phyloP scores from a whole-genome alignment of 805 yeast genomes.

The Yamadazyma insecticola region DNA sequence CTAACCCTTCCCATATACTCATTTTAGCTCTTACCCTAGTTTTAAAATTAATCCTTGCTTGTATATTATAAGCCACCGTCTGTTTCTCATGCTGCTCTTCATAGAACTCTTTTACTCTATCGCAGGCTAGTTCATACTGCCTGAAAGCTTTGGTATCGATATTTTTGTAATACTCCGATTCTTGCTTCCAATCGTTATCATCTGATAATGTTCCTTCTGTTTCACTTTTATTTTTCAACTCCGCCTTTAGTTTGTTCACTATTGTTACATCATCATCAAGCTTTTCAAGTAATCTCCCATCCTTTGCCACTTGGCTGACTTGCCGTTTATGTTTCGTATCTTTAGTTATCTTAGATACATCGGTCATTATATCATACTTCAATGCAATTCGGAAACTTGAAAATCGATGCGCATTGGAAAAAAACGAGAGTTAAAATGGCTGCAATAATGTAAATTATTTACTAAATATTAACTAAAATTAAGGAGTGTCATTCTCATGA shows the following conservation, averaged over 20 bases:
- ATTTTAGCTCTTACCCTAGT: slow-evolving; percentile 61
- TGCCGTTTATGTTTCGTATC: too few relatives aligned
- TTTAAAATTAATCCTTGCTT: slow-evolving; percentile 67
- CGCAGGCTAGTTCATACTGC: slow-evolving; percentile 66
- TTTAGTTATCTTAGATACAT: too few relatives aligned
- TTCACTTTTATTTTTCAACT: slow-evolving; percentile 4
- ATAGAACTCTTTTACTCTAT: slow-evolving; percentile 61
- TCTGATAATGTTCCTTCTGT: neutral
- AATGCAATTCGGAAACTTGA: too few relatives aligned
- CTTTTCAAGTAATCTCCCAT: slow-evolving; percentile 17
- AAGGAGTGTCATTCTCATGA: slow-evolving; percentile 6
- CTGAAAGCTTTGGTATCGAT: slow-evolving; percentile 45
- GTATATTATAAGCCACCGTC: slow-evolving; percentile 68
- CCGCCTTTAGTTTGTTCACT: slow-evolving; percentile 18
- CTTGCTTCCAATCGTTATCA: slow-evolving; percentile 19
- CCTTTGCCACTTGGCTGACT: too few relatives aligned
- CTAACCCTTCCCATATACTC: slow-evolving; percentile 70
- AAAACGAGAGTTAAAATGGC: too few relatives aligned
- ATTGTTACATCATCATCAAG: slow-evolving; percentile 23
- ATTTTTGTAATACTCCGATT: slow-evolving; percentile 25
- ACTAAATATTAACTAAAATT: too few relatives aligned
- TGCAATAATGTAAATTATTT: too few relatives aligned
- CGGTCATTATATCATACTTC: too few relatives aligned
- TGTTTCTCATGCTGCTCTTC: slow-evolving; percentile 65
- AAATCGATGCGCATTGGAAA: too few relatives aligned